These are phyloP conservation scores for Achaetomium macrosporum DNA, from an alignment of 2,329 filamentous ascomycete genomes.

Conservation along the genomic window DNA sequence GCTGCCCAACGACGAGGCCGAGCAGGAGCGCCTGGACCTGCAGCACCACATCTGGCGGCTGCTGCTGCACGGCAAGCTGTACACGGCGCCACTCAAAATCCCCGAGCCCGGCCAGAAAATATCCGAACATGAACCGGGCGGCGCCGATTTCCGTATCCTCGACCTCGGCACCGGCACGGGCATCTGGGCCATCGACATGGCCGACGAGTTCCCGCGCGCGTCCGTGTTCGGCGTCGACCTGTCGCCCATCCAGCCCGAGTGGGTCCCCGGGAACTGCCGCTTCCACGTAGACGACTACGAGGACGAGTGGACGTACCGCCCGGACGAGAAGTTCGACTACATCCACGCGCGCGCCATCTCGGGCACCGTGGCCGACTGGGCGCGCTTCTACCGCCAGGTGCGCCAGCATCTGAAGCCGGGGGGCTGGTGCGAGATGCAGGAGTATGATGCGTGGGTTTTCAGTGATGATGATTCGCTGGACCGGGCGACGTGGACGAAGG, in stretches of 20 bases:
- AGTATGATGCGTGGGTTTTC: slow-evolving; percentile 18
- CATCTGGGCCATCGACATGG: slow-evolving; percentile 58
- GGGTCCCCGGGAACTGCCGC: slow-evolving; percentile 52
- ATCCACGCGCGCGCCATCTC: slow-evolving; percentile 43
- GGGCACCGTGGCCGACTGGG: slow-evolving; percentile 18
- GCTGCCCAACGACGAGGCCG: slow-evolving; percentile 47
- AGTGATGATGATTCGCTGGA: slow-evolving; percentile 47
- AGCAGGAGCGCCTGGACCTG: slow-evolving; percentile 49
- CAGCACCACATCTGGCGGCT: slow-evolving; percentile 49
- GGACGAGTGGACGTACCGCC: slow-evolving; percentile 39
- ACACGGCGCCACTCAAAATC: slow-evolving; percentile 35
- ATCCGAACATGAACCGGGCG: background rate
- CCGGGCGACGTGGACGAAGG: slow-evolving; percentile 34
- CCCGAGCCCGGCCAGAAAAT: slow-evolving; percentile 1
- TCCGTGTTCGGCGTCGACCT: slow-evolving; percentile 47
- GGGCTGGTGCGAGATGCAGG: slow-evolving; percentile 20
- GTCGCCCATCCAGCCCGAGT: slow-evolving; percentile 52
- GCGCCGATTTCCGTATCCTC: slow-evolving; percentile 38
- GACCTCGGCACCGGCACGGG: slow-evolving; percentile 58
- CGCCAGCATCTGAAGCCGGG: slow-evolving; percentile 18
- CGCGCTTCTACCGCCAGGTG: slow-evolving; percentile 15
- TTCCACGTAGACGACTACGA: slow-evolving; percentile 58
- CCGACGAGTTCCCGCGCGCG: slow-evolving; percentile 38
- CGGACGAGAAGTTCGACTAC: slow-evolving; percentile 46
- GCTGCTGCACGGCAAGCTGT: slow-evolving; percentile 39